A percentile compares a stretch with the other conserved stretches of the same genome.
phyloP scores from a whole-genome alignment of 2,329 filamentous ascomycete genomes.

The Fusarium sp. region DNA sequence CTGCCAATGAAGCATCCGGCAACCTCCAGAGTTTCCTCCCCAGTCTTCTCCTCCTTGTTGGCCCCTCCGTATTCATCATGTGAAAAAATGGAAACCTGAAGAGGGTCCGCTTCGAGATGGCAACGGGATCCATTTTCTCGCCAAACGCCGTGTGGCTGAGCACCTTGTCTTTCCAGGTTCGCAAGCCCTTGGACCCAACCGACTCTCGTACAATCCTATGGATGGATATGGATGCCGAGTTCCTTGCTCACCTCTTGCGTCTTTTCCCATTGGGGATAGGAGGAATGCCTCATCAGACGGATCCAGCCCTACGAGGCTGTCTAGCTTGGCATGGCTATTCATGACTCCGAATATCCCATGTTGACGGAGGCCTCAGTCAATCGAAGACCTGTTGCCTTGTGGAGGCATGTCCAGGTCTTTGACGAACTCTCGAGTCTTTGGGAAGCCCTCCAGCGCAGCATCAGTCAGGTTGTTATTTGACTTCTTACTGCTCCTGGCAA shows the following conservation, averaged over 20 bases:
- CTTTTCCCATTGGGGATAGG: conserved; percentile 8
- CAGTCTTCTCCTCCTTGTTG: not conserved
- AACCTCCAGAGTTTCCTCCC: not conserved
- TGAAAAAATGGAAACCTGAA: not conserved
- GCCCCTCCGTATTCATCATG: not conserved
- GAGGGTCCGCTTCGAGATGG: not conserved
- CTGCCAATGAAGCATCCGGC: not conserved
- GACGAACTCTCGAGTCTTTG: not conserved
- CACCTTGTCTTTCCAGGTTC: not conserved
- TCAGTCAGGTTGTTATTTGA: not conserved
- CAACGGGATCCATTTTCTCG: not conserved
- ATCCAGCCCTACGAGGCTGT: conserved; percentile 25
- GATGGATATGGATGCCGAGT: not conserved
- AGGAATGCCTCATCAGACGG: conserved; percentile 19
- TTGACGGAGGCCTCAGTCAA: conserved; percentile 13
- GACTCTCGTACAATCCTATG: not conserved
- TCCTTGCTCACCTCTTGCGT: not conserved
- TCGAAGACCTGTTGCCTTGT: not conserved
- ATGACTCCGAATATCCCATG: not conserved
- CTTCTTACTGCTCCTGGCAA: not conserved
- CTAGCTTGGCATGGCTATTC: not conserved
- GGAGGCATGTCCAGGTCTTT: not conserved
- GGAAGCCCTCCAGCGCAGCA: not conserved
- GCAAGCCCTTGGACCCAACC: not conserved
- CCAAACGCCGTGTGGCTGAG: conserved; percentile 8